Percentiles rank a stretch among this genome's conserved stretches.
phyloP scores from a whole-genome alignment of 1,284 basidiomycete species.

The Leucoagaricus sp. region DNA sequence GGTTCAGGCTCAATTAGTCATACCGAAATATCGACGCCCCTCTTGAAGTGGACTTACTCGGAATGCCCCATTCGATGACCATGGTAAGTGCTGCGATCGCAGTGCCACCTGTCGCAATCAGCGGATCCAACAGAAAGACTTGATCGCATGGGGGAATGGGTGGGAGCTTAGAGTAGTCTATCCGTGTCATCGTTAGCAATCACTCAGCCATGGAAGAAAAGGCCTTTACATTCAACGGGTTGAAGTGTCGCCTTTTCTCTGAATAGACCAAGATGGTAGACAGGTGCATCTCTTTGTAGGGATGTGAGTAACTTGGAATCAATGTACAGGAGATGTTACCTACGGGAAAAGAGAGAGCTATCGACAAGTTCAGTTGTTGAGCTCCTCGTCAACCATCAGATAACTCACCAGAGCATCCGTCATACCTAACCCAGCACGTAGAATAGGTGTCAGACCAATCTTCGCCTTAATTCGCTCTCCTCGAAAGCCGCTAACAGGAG shows the following conservation, averaged over 20 bases:
- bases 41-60: slow-evolving; percentile 42
- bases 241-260: slow-evolving; percentile 89
- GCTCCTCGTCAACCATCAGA: not conserved
- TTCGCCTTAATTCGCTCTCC: slow-evolving; percentile 69
- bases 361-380: slow-evolving; percentile 2
- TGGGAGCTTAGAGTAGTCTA: slow-evolving; percentile 93
- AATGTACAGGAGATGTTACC: slow-evolving; percentile 24
- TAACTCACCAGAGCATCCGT: slow-evolving; percentile 68
- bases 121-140: slow-evolving; percentile 86
- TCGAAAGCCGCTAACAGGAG: slow-evolving; percentile 68
- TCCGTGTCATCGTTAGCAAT: slow-evolving; percentile 4
- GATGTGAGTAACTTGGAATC: not conserved
- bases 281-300: slow-evolving; percentile 67
- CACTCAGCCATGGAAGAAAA: not conserved
- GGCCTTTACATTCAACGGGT: slow-evolving; percentile 83
- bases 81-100: slow-evolving; percentile 84
- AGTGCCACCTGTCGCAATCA: slow-evolving; percentile 95
- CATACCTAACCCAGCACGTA: slow-evolving; percentile 95
- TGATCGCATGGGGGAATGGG: slow-evolving; percentile 75
- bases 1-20: slow-evolving; percentile 6
- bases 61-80: slow-evolving; percentile 86
- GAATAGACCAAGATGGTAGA: slow-evolving; percentile 90
- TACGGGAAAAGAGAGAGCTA: slow-evolving; percentile 78
- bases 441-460: slow-evolving; percentile 87
- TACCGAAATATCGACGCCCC: too few species aligned